phyloP scores from a whole-genome alignment of 768 basidiomycete species.

The Coprinopsis cinerea region DNA sequence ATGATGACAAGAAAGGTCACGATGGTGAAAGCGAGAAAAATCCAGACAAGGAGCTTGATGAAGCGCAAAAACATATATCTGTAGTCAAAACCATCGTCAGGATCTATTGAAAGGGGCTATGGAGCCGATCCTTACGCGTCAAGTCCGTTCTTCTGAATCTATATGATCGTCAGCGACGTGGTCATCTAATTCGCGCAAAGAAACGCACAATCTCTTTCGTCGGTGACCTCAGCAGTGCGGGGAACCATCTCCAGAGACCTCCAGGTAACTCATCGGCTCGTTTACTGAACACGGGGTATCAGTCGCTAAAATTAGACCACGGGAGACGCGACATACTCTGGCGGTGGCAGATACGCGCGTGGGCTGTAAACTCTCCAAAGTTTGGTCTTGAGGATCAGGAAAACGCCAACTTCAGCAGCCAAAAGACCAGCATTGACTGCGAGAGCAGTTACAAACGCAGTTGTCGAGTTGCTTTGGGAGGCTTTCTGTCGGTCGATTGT shows the following conservation, averaged over 20 bases:
- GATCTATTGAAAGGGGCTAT: neutral
- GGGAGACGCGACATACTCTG: slow-evolving; percentile 32
- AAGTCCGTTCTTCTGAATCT: slow-evolving; percentile 57
- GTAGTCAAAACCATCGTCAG: neutral
- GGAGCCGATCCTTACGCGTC: slow-evolving; percentile 49
- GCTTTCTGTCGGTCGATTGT: slow-evolving; percentile 23
- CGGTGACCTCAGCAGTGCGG: slow-evolving; percentile 35
- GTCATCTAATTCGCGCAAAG: neutral
- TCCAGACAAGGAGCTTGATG: slow-evolving; percentile 54
- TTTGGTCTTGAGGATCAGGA: slow-evolving; percentile 49
- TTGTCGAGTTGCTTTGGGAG: slow-evolving; percentile 27
- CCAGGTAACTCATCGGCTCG: slow-evolving; percentile 37
- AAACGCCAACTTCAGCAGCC: slow-evolving; percentile 44
- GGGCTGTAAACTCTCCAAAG: slow-evolving; percentile 60
- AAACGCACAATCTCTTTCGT: slow-evolving; percentile 39
- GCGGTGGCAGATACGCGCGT: slow-evolving; percentile 54
- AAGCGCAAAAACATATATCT: slow-evolving; percentile 57
- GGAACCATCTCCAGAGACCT: slow-evolving; percentile 47
- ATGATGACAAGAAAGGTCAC: slow-evolving; percentile 60
- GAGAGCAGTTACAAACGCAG: slow-evolving; percentile 56
- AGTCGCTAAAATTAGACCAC: neutral
- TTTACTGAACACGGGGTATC: slow-evolving; percentile 26
- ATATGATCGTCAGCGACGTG: neutral
- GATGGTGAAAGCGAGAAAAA: slow-evolving; percentile 49
- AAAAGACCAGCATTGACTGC: slow-evolving; percentile 49